Conservation (phyloP, 495 filamentous ascomycete species). For the Hypoxylon fuscum region DNA sequence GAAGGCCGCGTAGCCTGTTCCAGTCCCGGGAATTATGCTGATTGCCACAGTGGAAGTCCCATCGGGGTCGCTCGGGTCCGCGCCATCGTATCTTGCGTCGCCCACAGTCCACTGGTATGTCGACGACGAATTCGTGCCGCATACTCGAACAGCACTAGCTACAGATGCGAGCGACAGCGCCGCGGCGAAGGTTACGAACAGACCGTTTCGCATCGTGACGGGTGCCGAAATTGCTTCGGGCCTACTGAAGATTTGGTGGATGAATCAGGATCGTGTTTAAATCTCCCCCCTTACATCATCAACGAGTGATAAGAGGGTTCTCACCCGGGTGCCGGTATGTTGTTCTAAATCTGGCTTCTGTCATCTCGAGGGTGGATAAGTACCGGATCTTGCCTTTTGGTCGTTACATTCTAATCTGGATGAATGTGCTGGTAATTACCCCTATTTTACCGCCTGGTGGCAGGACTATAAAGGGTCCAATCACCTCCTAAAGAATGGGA, state of each 20-base stretch:
- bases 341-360: background rate
- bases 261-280: background rate
- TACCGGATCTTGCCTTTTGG: slow-evolving; percentile 16
- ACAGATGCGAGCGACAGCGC: slow-evolving; percentile 25
- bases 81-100: slow-evolving; percentile 48
- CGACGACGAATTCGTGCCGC: slow-evolving; percentile 31
- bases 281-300: slow-evolving; percentile 1
- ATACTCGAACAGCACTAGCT: slow-evolving; percentile 40
- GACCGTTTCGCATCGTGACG: slow-evolving; percentile 24
- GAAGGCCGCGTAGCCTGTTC: slow-evolving; percentile 33
- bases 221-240: background rate
- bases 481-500: background rate
- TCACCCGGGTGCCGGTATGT: background rate
- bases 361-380: slow-evolving; percentile 30
- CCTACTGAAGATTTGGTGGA: background rate
- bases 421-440: slow-evolving; percentile 20
- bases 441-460: slow-evolving; percentile 22
- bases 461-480: slow-evolving; percentile 7
- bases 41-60: slow-evolving; percentile 44
- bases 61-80: slow-evolving; percentile 24
- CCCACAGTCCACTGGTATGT: slow-evolving; percentile 44
- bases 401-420: slow-evolving; percentile 32
- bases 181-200: slow-evolving; percentile 13
- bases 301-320: background rate
- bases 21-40: slow-evolving; percentile 42